Evolutionary conservation across 371 early-diverging fungal species (phyloP).

Genomic region (Apophysomyces elegans): DNA sequence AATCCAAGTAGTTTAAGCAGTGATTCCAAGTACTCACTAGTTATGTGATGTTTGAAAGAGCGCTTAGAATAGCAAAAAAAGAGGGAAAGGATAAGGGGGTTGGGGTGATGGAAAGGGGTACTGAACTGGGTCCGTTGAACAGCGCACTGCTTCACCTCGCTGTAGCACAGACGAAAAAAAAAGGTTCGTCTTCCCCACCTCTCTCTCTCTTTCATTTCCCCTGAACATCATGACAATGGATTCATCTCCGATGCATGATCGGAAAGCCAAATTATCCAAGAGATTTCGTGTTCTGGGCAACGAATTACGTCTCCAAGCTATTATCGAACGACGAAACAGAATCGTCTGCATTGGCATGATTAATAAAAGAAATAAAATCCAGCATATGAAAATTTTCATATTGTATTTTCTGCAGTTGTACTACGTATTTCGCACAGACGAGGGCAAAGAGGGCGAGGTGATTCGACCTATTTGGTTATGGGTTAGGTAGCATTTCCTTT

Average conservation of each 20-base stretch:
- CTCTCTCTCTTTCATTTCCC: constrained; percentile 3
- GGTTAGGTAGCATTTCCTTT: not conserved
- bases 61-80: too few relatives aligned
- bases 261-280: not conserved
- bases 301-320: not conserved
- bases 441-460: not conserved
- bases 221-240: constrained; percentile 5
- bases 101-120: not conserved
- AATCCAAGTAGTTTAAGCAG: constrained; percentile 5
- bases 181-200: constrained; percentile 6
- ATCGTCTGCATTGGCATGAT: not conserved
- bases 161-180: constrained; percentile 3
- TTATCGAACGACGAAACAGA: not conserved
- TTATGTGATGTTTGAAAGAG: too few relatives aligned
- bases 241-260: constrained; percentile 7
- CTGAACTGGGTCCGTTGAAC: constrained; percentile 8
- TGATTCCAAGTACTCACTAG: too few relatives aligned
- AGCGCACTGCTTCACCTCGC: not conserved
- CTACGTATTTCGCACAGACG: constrained; percentile 3
- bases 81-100: not conserved
- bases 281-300: not conserved
- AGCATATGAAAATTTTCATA: constrained; percentile 11
- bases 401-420: not conserved
- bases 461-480: constrained; percentile 7
- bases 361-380: not conserved